These are phyloP conservation scores for Parmelia sp. DNA, from an alignment of 495 filamentous ascomycete genomes.

Conservation along the genomic window DNA sequence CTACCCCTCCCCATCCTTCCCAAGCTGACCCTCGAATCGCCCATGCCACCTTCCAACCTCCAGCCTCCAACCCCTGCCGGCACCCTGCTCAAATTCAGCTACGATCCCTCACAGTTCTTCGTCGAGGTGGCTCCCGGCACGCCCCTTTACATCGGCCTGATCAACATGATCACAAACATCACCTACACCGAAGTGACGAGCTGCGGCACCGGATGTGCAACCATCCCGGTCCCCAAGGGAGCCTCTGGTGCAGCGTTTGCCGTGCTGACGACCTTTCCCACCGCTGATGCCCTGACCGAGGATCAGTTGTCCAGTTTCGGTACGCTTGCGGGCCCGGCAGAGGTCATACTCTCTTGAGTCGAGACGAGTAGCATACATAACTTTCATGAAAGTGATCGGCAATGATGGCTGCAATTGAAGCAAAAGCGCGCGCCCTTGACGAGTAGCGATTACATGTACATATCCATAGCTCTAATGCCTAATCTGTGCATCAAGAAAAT, in stretches of 20 bases:
- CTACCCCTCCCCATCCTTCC: constrained; percentile 27
- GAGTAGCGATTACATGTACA: not conserved
- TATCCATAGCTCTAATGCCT: not conserved
- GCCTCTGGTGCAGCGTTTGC: constrained; percentile 29
- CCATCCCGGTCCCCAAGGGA: constrained; percentile 27
- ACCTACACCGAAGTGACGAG: constrained; percentile 28
- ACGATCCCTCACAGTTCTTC: constrained; percentile 28
- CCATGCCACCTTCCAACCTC: constrained; percentile 24
- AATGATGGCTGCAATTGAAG: not conserved
- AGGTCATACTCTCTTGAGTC: constrained; percentile 27
- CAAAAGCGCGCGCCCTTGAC: not conserved
- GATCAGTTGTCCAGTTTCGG: constrained; percentile 27
- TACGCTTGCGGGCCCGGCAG: constrained; percentile 28
- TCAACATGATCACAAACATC: constrained; percentile 26
- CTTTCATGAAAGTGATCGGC: too few relatives aligned
- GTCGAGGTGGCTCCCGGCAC: constrained; percentile 23
- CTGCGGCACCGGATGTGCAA: constrained; percentile 23
- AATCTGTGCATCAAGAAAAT: not conserved
- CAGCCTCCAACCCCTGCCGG: constrained; percentile 26
- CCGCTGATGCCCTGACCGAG: constrained; percentile 22
- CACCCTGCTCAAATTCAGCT: constrained; percentile 25
- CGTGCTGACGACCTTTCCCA: constrained; percentile 28
- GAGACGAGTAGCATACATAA: not conserved
- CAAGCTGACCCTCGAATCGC: constrained; percentile 27
- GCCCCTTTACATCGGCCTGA: constrained; percentile 29